Evolutionary conservation across 768 basidiomycete species (phyloP).

Genomic region (Cystobasidium ongulense): DNA sequence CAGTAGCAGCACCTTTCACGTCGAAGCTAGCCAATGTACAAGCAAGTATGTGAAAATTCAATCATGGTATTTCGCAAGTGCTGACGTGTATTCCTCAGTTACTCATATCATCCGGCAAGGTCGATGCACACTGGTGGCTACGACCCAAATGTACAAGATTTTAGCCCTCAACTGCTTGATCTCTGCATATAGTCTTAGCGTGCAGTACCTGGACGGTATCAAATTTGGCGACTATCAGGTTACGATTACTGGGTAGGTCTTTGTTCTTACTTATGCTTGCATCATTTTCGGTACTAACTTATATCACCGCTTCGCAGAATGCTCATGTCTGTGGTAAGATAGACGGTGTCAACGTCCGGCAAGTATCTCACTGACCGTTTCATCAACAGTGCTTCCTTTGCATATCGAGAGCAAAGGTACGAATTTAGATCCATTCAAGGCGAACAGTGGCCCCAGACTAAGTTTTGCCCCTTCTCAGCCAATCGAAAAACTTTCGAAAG

Average conservation of each 20-base stretch:
- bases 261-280: neutral
- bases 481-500: conserved; percentile 87
- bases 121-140: conserved; percentile 95
- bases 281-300: neutral
- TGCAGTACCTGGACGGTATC: conserved; percentile 96
- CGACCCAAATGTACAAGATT: conserved; percentile 99
- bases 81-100: conserved; percentile 51
- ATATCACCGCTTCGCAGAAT: conserved; percentile 45
- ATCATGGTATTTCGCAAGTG: neutral
- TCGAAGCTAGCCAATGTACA: conserved; percentile 96
- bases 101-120: conserved; percentile 97
- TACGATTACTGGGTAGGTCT: conserved; percentile 66
- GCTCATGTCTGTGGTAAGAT: conserved; percentile 70
- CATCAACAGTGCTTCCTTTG: conserved; percentile 69
- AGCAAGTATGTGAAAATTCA: conserved; percentile 61
- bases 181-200: conserved; percentile 94
- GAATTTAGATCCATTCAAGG: neutral
- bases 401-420: conserved; percentile 90
- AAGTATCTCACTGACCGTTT: neutral
- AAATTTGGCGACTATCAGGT: conserved; percentile 99
- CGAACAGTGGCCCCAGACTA: too few species aligned
- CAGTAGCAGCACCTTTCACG: conserved; percentile 96
- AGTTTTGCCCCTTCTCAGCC: conserved; percentile 56
- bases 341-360: neutral
- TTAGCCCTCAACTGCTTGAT: conserved; percentile 94